phyloP scores from a whole-genome alignment of 345 rosid species.

The Populus nigra region DNA sequence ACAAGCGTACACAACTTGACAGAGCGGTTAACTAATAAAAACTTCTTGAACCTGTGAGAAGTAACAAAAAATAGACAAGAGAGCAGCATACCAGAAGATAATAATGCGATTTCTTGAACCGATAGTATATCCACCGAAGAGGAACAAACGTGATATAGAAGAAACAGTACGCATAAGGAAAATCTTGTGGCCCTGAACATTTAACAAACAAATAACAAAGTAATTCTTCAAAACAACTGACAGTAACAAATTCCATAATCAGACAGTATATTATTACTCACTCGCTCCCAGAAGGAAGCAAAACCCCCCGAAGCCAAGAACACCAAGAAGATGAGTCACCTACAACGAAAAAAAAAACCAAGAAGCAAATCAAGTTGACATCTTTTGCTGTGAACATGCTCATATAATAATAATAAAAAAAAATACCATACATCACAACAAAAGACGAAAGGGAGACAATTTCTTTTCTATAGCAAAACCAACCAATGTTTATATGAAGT shows the following conservation, averaged over 20 bases:
- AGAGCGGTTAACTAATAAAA: background rate
- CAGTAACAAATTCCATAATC: conserved; percentile 13
- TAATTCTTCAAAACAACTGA: background rate
- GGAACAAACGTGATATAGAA: conserved; percentile 85
- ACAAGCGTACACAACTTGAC: background rate
- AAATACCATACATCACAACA: background rate
- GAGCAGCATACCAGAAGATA: conserved; percentile 76
- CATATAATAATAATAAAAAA: background rate
- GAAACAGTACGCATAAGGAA: conserved; percentile 77
- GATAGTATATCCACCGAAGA: conserved; percentile 93
- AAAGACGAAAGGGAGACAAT: background rate
- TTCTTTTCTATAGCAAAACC: no score
- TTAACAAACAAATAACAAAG: conserved; percentile 13
- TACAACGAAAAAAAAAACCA: conserved; percentile 11
- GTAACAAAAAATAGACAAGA: conserved; percentile 2
- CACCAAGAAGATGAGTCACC: conserved; percentile 89
- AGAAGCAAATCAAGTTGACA: background rate
- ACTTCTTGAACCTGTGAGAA: background rate
- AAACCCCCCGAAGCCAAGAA: conserved; percentile 89
- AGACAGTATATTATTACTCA: conserved; percentile 36
- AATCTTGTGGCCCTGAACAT: conserved; percentile 79
- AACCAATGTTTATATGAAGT: background rate
- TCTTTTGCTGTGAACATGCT: background rate
- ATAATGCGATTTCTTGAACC: conserved; percentile 97
- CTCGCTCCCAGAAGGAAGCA: conserved; percentile 93